These are phyloP conservation scores for Lagerstroemia fauriei DNA, from an alignment of 441 rosid species.

Conservation along the genomic window DNA sequence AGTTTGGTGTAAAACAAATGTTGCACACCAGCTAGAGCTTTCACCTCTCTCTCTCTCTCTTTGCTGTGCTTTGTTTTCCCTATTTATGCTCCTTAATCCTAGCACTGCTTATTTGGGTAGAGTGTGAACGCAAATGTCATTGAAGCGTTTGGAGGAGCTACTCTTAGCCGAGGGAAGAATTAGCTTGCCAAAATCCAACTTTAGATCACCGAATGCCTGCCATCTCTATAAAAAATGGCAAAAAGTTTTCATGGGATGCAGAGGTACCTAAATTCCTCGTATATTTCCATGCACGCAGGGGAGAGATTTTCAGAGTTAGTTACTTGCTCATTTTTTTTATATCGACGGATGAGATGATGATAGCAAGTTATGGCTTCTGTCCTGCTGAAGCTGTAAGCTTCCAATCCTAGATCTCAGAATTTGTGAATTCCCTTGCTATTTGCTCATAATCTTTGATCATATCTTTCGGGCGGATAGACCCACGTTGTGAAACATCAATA, in stretches of 20 bases:
- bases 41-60: too few species aligned
- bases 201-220: slow-evolving; percentile 74
- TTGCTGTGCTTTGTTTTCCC: too few species aligned
- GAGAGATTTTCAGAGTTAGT: neutral
- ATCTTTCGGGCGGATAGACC: slow-evolving; percentile 71
- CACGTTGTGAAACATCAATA: slow-evolving; percentile 75
- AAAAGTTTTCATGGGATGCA: slow-evolving; percentile 90
- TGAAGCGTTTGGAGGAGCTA: slow-evolving; percentile 90
- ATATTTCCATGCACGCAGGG: neutral
- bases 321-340: neutral
- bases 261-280: slow-evolving; percentile 60
- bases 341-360: neutral
- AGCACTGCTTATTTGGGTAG: slow-evolving; percentile 36
- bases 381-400: neutral
- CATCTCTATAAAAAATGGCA: slow-evolving; percentile 82
- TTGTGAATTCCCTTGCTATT: too few species aligned
- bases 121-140: slow-evolving; percentile 89
- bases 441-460: neutral
- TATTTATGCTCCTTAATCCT: too few species aligned
- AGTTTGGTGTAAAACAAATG: too few species aligned
- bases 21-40: too few species aligned
- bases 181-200: slow-evolving; percentile 89
- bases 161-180: slow-evolving; percentile 84
- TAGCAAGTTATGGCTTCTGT: neutral
- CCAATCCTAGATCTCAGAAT: neutral